phyloP scores from a whole-genome alignment of 2,329 filamentous ascomycete genomes.

The Colletotrichum chrysophilum region DNA sequence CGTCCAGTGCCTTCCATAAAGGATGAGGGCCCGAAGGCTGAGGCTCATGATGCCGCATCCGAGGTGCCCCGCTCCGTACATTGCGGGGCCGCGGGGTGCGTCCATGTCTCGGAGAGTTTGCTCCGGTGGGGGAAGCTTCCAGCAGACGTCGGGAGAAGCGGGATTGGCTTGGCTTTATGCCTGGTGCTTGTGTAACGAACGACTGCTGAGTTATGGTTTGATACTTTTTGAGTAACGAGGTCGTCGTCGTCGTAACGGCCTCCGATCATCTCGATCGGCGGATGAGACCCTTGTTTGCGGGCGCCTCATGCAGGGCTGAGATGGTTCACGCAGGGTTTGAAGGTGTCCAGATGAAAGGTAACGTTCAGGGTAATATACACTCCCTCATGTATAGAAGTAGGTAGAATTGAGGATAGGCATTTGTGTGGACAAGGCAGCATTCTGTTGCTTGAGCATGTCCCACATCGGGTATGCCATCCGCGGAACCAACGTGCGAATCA shows the following conservation, averaged over 20 bases:
- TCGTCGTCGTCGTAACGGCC: not conserved
- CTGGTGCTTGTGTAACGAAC: not conserved
- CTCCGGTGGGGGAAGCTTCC: constrained; percentile 6
- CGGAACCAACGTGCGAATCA: not conserved
- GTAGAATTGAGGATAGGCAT: not conserved
- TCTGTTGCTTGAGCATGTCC: not conserved
- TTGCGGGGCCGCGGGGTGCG: not conserved
- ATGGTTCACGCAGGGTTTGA: not conserved
- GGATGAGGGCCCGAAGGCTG: not conserved
- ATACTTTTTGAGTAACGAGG: not conserved
- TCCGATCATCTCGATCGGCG: not conserved
- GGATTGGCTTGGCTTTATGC: not conserved
- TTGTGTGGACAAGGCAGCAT: not conserved
- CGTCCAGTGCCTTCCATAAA: not conserved
- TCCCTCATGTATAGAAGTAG: not conserved
- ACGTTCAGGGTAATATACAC: not conserved
- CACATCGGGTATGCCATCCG: not conserved
- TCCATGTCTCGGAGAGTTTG: not conserved
- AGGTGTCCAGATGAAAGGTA: not conserved
- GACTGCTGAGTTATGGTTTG: not conserved
- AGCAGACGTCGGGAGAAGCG: not conserved
- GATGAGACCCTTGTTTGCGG: not conserved
- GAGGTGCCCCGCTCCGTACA: not conserved
- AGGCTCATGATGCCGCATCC: constrained; percentile 2
- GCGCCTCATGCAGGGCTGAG: not conserved